Evolutionary conservation across 805 yeast species (phyloP).

Genomic region (Spathaspora sp.): DNA sequence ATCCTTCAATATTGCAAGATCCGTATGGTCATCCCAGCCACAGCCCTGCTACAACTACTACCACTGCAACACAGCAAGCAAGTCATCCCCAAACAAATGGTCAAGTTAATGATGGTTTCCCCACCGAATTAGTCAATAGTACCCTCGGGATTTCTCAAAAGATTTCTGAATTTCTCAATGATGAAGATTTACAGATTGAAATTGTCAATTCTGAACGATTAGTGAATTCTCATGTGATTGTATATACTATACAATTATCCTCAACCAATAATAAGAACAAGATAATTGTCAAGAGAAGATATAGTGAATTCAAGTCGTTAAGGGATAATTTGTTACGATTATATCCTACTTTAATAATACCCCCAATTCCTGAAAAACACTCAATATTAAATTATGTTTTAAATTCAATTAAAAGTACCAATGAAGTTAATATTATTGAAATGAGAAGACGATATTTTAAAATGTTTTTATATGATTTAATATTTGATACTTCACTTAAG

Average conservation of each 20-base stretch:
- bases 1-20: conserved; percentile 24
- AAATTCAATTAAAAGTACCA: conserved; percentile 35
- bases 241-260: conserved; percentile 32
- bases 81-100: background rate
- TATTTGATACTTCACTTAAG: conserved; percentile 28
- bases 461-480: conserved; percentile 40
- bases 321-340: conserved; percentile 33
- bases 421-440: conserved; percentile 40
- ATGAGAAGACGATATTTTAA: conserved; percentile 45
- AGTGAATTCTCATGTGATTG: conserved; percentile 33
- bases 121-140: conserved; percentile 23
- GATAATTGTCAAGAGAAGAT: conserved; percentile 38
- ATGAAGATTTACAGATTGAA: conserved; percentile 23
- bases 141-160: conserved; percentile 27
- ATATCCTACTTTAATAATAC: conserved; percentile 38
- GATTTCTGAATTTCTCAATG: conserved; percentile 26
- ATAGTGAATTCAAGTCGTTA: conserved; percentile 42
- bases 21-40: conserved; percentile 17
- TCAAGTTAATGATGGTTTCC: conserved; percentile 2
- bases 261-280: conserved; percentile 4
- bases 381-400: conserved; percentile 42
- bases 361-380: conserved; percentile 46
- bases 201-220: conserved; percentile 34
- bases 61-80: background rate
- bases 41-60: background rate